Base-by-base conservation (phyloP, 306 rosid genomes). In the Alnus glutinosa region DNA sequence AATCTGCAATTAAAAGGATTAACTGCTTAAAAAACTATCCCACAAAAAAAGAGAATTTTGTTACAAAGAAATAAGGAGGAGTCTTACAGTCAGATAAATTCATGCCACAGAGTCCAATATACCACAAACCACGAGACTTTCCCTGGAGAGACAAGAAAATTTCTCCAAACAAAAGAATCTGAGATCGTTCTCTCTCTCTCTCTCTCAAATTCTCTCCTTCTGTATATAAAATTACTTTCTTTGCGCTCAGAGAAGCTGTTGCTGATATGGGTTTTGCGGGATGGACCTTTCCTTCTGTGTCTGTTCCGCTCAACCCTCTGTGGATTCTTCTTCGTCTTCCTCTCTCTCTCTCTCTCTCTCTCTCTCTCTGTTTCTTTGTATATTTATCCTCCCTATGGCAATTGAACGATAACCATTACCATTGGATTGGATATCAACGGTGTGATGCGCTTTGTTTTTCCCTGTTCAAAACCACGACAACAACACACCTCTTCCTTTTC, bases 1-100 rank as follows among this genome's bases (percentile, higher is more conserved):
- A 19, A 8, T 69, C 84, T 75, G 78, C 55, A 51, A 77, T 8
- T 46, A 1, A 8, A 63, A 55, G 52, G 23, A 74, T 46, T 6
- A 36, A 55, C 12, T 39, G 59, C 74, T 86, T 50, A 42, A 85
- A 81, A 69, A 8, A 34, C n/a, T 4, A 44, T 6, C 36, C 59
- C 12, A 59, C 16, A 42, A 9, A 75, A 23, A 47, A 15, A 67
- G 59, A 72, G 23, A 81, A 67, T 69, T 55, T 63, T 44, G 37
- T 75, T 49, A 57, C 5, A 39, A 82, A 73, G 47, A 78, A 77
- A 30, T 73, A 75, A 58, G 55, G 71, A 71, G 39, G 67, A 80
- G 69, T 32, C 89, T 82, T 74, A 82, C 87, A 85, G 78, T 84
- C 87, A 75, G 77, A 81, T 3, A 85, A 75, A 59, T 71, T 82